A percentile compares a stretch with the other conserved stretches of the same genome.
These are phyloP conservation scores for Populus tomentosa DNA, from an alignment of 441 rosid species.

Conservation along the genomic window DNA sequence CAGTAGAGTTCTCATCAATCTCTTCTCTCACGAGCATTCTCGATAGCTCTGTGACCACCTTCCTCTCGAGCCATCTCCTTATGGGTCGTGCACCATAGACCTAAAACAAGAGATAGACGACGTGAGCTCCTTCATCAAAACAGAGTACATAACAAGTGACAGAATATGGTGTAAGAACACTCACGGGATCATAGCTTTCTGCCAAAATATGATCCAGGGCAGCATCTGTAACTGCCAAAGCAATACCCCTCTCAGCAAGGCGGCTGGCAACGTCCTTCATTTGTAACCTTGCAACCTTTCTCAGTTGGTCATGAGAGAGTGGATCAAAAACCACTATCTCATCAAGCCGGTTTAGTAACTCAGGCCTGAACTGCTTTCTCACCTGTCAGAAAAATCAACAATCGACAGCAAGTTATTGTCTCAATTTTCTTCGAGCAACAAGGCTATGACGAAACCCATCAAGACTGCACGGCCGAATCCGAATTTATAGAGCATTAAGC, in stretches of 20 bases:
- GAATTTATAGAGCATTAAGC: not conserved
- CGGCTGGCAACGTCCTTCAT: constrained; percentile 83
- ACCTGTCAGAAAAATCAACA: constrained; percentile 34
- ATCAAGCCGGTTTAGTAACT: constrained; percentile 78
- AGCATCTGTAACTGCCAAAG: constrained; percentile 71
- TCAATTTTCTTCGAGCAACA: not conserved
- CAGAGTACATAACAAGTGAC: fast-evolving
- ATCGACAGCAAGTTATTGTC: not conserved
- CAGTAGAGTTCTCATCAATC: constrained; percentile 76
- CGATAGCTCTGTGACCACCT: constrained; percentile 78
- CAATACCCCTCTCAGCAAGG: constrained; percentile 79
- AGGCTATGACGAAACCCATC: not conserved
- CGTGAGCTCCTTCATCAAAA: not conserved
- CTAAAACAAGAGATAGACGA: constrained; percentile 16
- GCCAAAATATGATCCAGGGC: constrained; percentile 72
- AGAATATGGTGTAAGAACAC: constrained; percentile 8
- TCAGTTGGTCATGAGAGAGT: constrained; percentile 78
- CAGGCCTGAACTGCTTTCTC: constrained; percentile 75
- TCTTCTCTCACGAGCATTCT: constrained; percentile 73
- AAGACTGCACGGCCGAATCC: not conserved
- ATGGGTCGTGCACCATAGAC: constrained; percentile 89
- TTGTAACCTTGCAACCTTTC: constrained; percentile 69
- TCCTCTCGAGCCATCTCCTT: constrained; percentile 87
- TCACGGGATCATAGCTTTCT: constrained; percentile 78
- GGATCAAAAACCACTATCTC: constrained; percentile 88